Evolutionary conservation across 2,329 filamentous ascomycete genomes (phyloP).

Genomic region (Fusarium albidum): DNA sequence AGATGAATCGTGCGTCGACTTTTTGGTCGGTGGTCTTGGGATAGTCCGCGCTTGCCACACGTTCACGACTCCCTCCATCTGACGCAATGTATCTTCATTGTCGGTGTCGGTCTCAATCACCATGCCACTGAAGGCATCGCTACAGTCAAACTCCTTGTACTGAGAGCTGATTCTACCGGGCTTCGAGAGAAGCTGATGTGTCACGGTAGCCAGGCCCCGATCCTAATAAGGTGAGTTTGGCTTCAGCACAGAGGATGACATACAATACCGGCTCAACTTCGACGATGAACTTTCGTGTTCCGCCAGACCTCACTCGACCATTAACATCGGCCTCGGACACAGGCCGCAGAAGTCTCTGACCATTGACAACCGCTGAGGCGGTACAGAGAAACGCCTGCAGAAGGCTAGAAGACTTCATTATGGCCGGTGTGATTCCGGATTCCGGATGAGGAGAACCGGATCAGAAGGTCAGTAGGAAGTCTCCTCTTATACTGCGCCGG

Average conservation of each 20-base stretch:
- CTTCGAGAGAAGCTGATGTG: slow-evolving; percentile 34
- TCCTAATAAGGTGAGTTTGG: slow-evolving; percentile 28
- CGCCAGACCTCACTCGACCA: slow-evolving; percentile 9
- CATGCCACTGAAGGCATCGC: slow-evolving; percentile 47
- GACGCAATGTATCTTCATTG: slow-evolving; percentile 44
- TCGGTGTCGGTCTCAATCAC: slow-evolving; percentile 44
- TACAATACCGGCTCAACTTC: slow-evolving; percentile 38
- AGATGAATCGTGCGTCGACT: slow-evolving; percentile 21
- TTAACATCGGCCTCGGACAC: background rate
- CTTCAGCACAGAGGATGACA: slow-evolving; percentile 1
- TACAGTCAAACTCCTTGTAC: slow-evolving; percentile 45
- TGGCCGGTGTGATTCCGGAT: background rate
- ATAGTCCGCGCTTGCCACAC: slow-evolving; percentile 48
- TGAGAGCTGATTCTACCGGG: slow-evolving; percentile 20
- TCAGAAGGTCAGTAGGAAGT: background rate
- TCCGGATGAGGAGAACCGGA: background rate
- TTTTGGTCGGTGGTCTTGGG: slow-evolving; percentile 29
- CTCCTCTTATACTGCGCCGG: slow-evolving; percentile 9
- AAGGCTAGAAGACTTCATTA: slow-evolving; percentile 30
- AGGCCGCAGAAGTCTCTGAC: slow-evolving; percentile 6
- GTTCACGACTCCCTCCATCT: slow-evolving; percentile 46
- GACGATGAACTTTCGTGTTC: slow-evolving; percentile 37
- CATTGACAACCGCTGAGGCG: slow-evolving; percentile 14
- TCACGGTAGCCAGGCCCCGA: slow-evolving; percentile 23
- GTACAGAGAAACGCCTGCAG: slow-evolving; percentile 22